phyloP scores from a whole-genome alignment of 2,329 filamentous ascomycete species.

The Shiraia sp. region DNA sequence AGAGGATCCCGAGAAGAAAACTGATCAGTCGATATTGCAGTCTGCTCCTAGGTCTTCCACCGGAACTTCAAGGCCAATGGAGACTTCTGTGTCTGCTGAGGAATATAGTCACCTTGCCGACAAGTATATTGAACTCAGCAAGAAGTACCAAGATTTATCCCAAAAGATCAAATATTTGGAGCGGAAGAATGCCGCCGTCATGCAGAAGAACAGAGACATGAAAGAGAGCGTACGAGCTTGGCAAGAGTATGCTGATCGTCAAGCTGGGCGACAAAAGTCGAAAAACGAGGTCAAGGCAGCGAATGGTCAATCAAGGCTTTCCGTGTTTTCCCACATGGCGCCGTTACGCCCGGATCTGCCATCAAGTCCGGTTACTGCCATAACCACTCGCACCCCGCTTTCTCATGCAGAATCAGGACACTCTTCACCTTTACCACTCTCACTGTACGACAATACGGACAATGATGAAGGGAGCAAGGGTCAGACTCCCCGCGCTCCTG shows the following conservation, averaged over 20 bases:
- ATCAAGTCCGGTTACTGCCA: slow-evolving; percentile 27
- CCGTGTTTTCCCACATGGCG: slow-evolving; percentile 8
- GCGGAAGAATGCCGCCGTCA: slow-evolving; percentile 38
- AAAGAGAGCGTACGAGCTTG: slow-evolving; percentile 46
- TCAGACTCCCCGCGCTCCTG: not conserved
- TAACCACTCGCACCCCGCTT: slow-evolving; percentile 18
- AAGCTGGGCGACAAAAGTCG: slow-evolving; percentile 26
- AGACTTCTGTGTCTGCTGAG: slow-evolving; percentile 15
- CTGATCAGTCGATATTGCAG: not conserved
- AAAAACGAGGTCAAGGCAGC: slow-evolving; percentile 17
- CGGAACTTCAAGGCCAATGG: slow-evolving; percentile 1
- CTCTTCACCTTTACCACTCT: slow-evolving; percentile 23
- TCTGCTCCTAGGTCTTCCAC: not conserved
- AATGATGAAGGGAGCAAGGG: not conserved
- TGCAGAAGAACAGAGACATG: slow-evolving; percentile 44
- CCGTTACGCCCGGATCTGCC: slow-evolving; percentile 16
- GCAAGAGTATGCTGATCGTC: slow-evolving; percentile 42
- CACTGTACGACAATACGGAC: slow-evolving; percentile 5
- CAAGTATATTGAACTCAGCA: slow-evolving; percentile 39
- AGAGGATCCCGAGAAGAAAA: slow-evolving; percentile 15
- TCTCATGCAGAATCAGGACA: slow-evolving; percentile 11
- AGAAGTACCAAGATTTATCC: slow-evolving; percentile 30
- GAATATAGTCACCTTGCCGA: slow-evolving; percentile 33
- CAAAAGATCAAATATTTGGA: slow-evolving; percentile 38
- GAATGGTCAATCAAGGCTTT: slow-evolving; percentile 8